phyloP scores from a whole-genome alignment of 2,329 filamentous ascomycete genomes.

The Hymenoscyphus fraxineus region DNA sequence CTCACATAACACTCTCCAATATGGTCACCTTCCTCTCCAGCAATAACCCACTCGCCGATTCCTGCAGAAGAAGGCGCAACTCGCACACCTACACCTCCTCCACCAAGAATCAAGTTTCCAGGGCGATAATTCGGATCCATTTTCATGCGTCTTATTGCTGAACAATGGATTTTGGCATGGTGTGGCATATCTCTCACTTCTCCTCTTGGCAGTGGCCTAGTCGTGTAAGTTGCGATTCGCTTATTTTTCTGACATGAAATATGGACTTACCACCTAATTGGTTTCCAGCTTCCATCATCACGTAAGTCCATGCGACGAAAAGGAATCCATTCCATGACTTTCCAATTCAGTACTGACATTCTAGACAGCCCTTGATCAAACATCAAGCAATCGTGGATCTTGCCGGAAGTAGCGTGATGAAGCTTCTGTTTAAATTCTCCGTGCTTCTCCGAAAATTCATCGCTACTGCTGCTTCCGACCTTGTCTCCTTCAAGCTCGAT shows the following conservation, averaged over 20 bases:
- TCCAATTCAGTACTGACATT: slow-evolving; percentile 49
- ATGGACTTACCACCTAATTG: slow-evolving; percentile 46
- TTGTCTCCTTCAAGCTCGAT: slow-evolving; percentile 20
- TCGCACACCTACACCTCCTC: slow-evolving; percentile 53
- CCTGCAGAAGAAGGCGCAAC: slow-evolving; percentile 47
- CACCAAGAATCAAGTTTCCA: slow-evolving; percentile 58
- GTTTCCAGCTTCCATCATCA: slow-evolving; percentile 54
- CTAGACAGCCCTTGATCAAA: slow-evolving; percentile 38
- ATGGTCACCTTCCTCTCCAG: slow-evolving; percentile 43
- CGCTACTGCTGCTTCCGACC: not conserved
- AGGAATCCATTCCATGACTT: slow-evolving; percentile 60
- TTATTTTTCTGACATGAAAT: not conserved
- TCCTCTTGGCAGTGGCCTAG: slow-evolving; percentile 51
- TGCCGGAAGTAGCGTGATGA: not conserved
- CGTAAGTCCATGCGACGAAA: slow-evolving; percentile 60
- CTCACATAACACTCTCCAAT: slow-evolving; percentile 10
- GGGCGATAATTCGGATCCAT: slow-evolving; percentile 49
- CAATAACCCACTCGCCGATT: slow-evolving; percentile 50
- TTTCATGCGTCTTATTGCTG: slow-evolving; percentile 55
- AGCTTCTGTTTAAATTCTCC: not conserved
- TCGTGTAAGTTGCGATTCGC: not conserved
- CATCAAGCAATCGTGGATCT: slow-evolving; percentile 48
- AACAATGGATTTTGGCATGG: slow-evolving; percentile 52
- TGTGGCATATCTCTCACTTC: slow-evolving; percentile 58
- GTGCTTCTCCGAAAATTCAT: slow-evolving; percentile 5